phyloP scores from a whole-genome alignment of 2,329 filamentous ascomycete genomes.

The Botrytis cinerea region DNA sequence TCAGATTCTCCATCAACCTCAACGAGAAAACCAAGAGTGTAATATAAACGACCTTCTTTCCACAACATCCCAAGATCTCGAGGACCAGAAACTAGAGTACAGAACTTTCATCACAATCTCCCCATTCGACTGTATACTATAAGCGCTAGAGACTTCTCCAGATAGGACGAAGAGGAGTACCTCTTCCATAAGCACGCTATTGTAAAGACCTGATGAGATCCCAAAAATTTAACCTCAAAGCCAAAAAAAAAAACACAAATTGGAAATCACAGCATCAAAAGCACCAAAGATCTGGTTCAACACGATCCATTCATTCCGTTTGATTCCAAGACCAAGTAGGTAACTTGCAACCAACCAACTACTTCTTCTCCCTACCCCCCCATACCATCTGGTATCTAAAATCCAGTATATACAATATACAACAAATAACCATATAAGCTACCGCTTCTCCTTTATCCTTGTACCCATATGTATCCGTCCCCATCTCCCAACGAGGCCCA shows the following conservation, averaged over 20 bases:
- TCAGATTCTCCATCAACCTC: no score
- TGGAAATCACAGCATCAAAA: neutral
- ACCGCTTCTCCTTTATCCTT: neutral
- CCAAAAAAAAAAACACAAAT: neutral
- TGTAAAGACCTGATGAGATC: neutral
- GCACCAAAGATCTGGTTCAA: neutral
- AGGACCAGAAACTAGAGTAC: no score
- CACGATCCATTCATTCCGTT: neutral
- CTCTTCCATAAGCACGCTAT: neutral
- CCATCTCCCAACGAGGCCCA: neutral
- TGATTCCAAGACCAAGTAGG: conserved; percentile 1
- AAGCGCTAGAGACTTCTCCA: neutral
- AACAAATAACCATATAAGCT: conserved; percentile 9
- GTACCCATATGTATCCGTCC: neutral
- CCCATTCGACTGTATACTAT: neutral
- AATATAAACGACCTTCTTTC: no score
- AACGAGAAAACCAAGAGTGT: no score
- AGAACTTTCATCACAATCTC: neutral
- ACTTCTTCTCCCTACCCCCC: neutral
- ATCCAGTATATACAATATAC: conserved; percentile 16
- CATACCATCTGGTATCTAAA: conserved; percentile 9
- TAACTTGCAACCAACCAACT: neutral
- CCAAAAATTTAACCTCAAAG: neutral
- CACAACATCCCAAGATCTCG: no score
- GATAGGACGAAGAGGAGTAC: neutral